These are phyloP conservation scores for Flammula alnicola DNA, from an alignment of 1,284 basidiomycete species.

Conservation along the genomic window DNA sequence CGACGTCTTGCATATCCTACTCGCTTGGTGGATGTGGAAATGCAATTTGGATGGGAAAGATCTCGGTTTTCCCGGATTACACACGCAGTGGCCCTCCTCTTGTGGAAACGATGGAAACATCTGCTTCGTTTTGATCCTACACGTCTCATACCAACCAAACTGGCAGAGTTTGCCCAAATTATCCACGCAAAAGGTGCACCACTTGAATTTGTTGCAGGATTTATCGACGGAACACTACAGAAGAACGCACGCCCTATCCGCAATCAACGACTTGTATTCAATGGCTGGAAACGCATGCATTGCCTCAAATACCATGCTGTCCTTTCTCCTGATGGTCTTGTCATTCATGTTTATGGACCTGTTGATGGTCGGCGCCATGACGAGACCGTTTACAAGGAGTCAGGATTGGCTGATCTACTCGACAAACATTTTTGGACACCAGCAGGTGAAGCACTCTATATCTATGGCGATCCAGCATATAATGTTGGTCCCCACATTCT, in stretches of 20 bases:
- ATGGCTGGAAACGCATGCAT: conserved; percentile 24
- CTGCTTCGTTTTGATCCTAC: conserved; percentile 20
- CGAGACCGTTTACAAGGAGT: conserved; percentile 22
- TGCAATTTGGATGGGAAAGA: conserved; percentile 24
- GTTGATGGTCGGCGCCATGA: conserved; percentile 24
- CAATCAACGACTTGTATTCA: conserved; percentile 1
- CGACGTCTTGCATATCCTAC: conserved; percentile 15
- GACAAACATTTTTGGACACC: conserved; percentile 13
- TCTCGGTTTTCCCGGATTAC: conserved; percentile 23
- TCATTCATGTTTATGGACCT: conserved; percentile 26
- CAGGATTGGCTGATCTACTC: conserved; percentile 17
- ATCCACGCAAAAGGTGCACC: conserved; percentile 19
- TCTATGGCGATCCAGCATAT: conserved; percentile 7
- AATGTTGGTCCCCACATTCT: conserved; percentile 2
- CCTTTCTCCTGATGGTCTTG: conserved; percentile 22
- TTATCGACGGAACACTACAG: conserved; percentile 24
- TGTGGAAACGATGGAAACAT: conserved; percentile 23
- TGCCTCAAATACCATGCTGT: conserved; percentile 10
- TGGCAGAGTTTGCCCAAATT: conserved; percentile 9
- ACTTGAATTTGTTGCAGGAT: conserved; percentile 12
- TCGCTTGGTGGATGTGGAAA: conserved; percentile 17
- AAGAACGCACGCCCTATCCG: conserved; percentile 12
- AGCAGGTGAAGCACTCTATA: not conserved
- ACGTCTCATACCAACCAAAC: conserved; percentile 17
- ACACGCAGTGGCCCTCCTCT: conserved; percentile 8